A percentile compares a stretch with the other conserved stretches of the same genome.
Evolutionary conservation across 2,329 filamentous ascomycete genomes (phyloP).

Genomic region (Ophiobolus disseminans): DNA sequence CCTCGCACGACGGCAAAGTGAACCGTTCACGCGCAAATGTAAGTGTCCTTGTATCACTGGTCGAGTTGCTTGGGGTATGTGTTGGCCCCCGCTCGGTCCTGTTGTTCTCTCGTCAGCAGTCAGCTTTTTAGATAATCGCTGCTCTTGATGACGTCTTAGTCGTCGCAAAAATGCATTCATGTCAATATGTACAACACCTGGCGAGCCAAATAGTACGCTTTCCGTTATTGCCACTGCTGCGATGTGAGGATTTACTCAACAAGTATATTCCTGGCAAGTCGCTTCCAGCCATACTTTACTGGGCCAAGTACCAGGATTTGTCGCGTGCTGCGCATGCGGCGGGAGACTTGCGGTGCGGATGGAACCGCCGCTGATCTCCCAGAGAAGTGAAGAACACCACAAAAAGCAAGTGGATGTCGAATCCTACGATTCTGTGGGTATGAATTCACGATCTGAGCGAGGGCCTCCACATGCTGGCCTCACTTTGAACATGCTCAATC

Average conservation of each 20-base stretch:
- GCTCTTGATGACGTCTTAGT: constrained; percentile 8
- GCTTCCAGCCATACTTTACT: constrained; percentile 15
- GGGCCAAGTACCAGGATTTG: constrained; percentile 15
- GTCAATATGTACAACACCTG: constrained; percentile 6
- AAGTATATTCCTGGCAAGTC: constrained; percentile 19
- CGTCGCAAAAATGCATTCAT: constrained; percentile 10
- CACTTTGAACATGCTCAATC: constrained; percentile 5
- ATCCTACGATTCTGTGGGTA: constrained; percentile 7
- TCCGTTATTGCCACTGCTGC: constrained; percentile 11
- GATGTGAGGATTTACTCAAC: constrained; percentile 2
- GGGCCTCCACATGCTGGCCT: constrained; percentile 20
- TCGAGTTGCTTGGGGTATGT: constrained; percentile 1
- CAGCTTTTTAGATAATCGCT: constrained; percentile 20
- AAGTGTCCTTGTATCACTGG: constrained; percentile 20
- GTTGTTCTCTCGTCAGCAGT: constrained; percentile 15
- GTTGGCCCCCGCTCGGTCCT: constrained; percentile 11
- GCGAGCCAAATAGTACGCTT: constrained; percentile 21
- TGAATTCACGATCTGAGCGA: constrained; percentile 8
- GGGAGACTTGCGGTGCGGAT: constrained; percentile 31
- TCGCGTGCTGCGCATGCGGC: constrained; percentile 37
- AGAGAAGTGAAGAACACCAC: constrained; percentile 16
- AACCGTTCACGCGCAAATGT: constrained; percentile 19
- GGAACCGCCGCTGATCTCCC: constrained; percentile 29
- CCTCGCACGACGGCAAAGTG: constrained; percentile 21
- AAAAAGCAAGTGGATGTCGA: constrained; percentile 21